Conservation (phyloP, 2,329 filamentous ascomycete species). For the Blastomyces percursus region DNA sequence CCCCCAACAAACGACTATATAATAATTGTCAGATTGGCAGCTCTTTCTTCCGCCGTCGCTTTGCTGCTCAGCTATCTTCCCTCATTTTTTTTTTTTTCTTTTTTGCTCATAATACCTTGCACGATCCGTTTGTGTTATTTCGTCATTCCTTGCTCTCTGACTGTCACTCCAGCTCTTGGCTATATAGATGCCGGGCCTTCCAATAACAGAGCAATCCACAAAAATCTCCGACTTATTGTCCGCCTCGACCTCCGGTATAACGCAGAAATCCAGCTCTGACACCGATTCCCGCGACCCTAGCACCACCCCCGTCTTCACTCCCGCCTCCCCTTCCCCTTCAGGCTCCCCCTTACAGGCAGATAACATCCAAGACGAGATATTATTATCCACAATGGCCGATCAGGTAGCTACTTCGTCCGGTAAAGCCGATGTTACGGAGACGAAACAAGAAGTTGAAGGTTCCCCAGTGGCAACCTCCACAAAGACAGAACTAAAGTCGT, state of each 20-base stretch:
- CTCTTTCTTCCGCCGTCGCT: neutral
- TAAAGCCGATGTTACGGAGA: constrained; percentile 16
- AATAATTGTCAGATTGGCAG: neutral
- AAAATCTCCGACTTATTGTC: neutral
- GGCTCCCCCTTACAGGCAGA: constrained; percentile 17
- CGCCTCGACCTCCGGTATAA: neutral
- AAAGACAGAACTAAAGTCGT: constrained; percentile 18
- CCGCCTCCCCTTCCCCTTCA: constrained; percentile 16
- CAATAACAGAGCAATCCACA: neutral
- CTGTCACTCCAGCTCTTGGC: neutral
- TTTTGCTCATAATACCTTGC: neutral
- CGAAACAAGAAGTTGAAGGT: constrained; percentile 24
- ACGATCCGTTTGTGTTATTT: neutral
- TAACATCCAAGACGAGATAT: constrained; percentile 4
- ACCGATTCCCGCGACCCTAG: constrained; percentile 15
- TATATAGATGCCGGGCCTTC: constrained; percentile 4
- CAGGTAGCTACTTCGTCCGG: constrained; percentile 14
- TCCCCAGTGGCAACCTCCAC: constrained; percentile 19
- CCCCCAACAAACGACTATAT: neutral
- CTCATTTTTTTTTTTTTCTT: neutral
- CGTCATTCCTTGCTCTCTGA: neutral
- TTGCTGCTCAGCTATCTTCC: neutral
- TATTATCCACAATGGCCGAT: constrained; percentile 22
- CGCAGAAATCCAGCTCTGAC: constrained; percentile 8
- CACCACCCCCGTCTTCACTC: constrained; percentile 17